These are phyloP conservation scores for Ocimum tenuiflorum DNA, from an alignment of 257 asterid species.

Conservation along the genomic window DNA sequence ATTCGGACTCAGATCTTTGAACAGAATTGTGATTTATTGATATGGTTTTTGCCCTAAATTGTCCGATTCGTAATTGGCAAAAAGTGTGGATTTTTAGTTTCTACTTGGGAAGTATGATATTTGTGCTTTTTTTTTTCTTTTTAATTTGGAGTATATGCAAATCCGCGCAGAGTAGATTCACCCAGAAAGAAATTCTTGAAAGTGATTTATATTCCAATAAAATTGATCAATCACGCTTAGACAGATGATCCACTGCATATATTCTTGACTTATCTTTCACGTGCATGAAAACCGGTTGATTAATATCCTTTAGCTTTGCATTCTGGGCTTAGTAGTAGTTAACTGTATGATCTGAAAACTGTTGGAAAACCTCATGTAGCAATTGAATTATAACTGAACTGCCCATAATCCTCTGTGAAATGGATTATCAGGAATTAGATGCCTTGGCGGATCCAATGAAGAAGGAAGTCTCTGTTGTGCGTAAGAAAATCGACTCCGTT, in stretches of 20 bases:
- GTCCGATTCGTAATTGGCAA: not conserved
- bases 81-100: not conserved
- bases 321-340: not conserved
- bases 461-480: constrained; percentile 70
- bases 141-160: not conserved
- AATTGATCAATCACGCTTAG: not conserved
- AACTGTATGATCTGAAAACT: not conserved
- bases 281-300: not conserved
- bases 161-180: constrained; percentile 9
- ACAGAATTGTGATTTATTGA: not conserved
- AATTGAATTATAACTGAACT: not conserved
- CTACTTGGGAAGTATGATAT: not conserved
- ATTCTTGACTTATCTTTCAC: not conserved
- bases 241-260: not conserved
- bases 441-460: constrained; percentile 80
- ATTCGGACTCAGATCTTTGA: not conserved
- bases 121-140: not conserved
- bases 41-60: not conserved
- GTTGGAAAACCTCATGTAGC: not conserved
- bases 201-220: not conserved
- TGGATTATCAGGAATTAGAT: constrained; percentile 65
- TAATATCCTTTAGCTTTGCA: not conserved
- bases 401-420: not conserved
- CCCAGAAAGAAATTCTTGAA: constrained; percentile 1
- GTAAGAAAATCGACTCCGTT: constrained; percentile 74